These are phyloP conservation scores for Papilionanthe hybrid DNA, from an alignment of 116 monocot genomes.

Conservation along the genomic window DNA sequence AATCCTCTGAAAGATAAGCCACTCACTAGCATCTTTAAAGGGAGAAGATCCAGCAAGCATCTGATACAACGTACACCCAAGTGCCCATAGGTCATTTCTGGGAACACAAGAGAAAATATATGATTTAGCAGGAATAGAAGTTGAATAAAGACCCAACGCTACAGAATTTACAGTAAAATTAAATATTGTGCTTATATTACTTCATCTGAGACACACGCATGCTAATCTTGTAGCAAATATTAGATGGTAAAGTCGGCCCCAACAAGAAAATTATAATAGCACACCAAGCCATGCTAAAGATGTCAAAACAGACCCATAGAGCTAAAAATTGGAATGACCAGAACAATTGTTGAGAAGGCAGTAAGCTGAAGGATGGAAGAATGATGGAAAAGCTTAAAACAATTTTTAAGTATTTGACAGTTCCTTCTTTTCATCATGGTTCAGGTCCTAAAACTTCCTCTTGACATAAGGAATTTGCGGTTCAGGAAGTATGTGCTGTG, in stretches of 20 bases:
- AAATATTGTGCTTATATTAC: constrained; percentile 2
- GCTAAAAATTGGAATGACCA: neutral
- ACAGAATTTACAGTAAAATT: neutral
- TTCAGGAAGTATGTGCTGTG: too few species aligned
- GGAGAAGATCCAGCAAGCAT: constrained; percentile 96
- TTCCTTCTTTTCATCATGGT: too few species aligned
- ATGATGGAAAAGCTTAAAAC: too few species aligned
- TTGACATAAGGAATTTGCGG: too few species aligned
- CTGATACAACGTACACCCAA: constrained; percentile 98
- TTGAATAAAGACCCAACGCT: neutral
- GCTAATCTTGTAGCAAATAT: neutral
- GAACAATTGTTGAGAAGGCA: neutral
- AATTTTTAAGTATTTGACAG: too few species aligned
- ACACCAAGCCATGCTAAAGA: neutral
- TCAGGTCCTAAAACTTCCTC: too few species aligned
- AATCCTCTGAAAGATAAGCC: constrained; percentile 96
- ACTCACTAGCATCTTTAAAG: constrained; percentile 92
- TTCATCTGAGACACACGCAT: neutral
- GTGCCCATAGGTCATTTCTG: constrained; percentile 98
- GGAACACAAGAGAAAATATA: constrained; percentile 6
- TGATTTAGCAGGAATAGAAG: neutral
- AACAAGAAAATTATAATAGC: neutral
- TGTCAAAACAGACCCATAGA: neutral
- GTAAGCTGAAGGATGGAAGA: too few species aligned
- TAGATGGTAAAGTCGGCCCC: neutral